Base-by-base conservation (phyloP, 208 protist genomes). In the Phytomonas francai region DNA sequence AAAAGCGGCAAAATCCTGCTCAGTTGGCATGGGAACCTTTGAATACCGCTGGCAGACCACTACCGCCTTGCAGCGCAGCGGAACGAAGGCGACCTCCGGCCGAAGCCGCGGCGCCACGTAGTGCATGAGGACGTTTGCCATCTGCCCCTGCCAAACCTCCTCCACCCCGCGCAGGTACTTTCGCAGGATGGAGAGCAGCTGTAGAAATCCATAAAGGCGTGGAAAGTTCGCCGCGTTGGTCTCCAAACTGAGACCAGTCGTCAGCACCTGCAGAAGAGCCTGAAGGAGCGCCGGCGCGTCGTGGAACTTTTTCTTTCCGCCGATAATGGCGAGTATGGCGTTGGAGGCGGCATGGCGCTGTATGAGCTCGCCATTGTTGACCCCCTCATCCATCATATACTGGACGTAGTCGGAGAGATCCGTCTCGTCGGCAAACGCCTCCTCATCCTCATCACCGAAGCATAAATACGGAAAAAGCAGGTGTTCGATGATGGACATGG, bases 331-430 rank as follows among this genome's bases (percentile, higher is more conserved):
- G 14, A 91, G 69, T 57, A 96, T 89, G 0, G 85, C 72, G 74
- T 92, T 92, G 12, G 87, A 88, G 12, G 90, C 90, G 33, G 82
- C 87, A 67, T 88, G 77, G 14, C 90, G 85, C 49, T 68, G 78
- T 12, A 87, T 85, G 42, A 91, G 67, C 76, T 93, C 85, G 59
- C 86, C 77, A 29, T 79, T 80, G n/a, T 76, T 76, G 42, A 89
- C 80, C 32, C 80, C 78, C 70, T 91, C 87, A 59, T 92, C 85
- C 73, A 89, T 79, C 87, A 93, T 89, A 72, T 93, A 93, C 79
- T 91, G 79, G 59, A 83, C 81, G 78, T 87, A 93, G 49, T 92
- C 86, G 0, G 81, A 78, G 16, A 96, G 65, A 64, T 91, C 78
- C 65, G 81, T 76, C 29, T 85, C 80, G 36, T 91, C 85, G 39